Base-by-base conservation (phyloP, 108 stramenopile genomes). In the Aurantiochytrium sp. region DNA sequence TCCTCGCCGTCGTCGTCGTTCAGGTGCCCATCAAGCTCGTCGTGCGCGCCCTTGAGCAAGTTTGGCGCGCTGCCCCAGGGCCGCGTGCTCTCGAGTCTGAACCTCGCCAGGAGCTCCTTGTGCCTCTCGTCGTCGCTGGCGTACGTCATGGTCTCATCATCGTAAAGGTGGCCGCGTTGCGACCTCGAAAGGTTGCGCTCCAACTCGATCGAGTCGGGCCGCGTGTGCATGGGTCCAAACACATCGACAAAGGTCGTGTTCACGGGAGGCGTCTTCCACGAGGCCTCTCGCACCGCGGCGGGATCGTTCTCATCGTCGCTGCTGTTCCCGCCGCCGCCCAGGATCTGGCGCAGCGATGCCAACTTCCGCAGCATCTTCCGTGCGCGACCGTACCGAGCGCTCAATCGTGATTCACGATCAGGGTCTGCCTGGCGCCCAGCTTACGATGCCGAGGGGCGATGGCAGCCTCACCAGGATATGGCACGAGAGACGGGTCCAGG, bases 231-330 rank as follows among this genome's bases (percentile, higher is more conserved):
- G 22, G 59, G 59, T 12, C 59, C 59, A 27, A 65, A 65, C 22
- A 65, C 59, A 27, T 65, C 59, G 15, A 12, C 34, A 27, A 65
- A 65, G 32, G 8, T 65, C 32, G 59, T 65, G 32, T 24, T 10
- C 59, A 65, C 59, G 34, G 59, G 59, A 6, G 59, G 59, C 59
- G 59, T 65, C 34, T 65, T 65, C 59, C 59, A 65, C 59, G 59
- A 65, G 34, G 59, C 59, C 59, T 65, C 59, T 27, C 59, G 27
- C 27, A 65, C 59, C 59, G 59, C 8, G 22, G 50, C 17, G 15
- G 15, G 8, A 17, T 52, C 50, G 50, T 17, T 52, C 50, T 52
- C 50, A 8, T 52, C 50, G 50, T 17, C 50, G 50, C 50, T 17
- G 50, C 17, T 52, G 50, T 17, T 17, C 15, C 50, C 50, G 15